These are phyloP conservation scores for Phaffia rhodozyma DNA, from an alignment of 1,284 basidiomycete species.

Conservation along the genomic window DNA sequence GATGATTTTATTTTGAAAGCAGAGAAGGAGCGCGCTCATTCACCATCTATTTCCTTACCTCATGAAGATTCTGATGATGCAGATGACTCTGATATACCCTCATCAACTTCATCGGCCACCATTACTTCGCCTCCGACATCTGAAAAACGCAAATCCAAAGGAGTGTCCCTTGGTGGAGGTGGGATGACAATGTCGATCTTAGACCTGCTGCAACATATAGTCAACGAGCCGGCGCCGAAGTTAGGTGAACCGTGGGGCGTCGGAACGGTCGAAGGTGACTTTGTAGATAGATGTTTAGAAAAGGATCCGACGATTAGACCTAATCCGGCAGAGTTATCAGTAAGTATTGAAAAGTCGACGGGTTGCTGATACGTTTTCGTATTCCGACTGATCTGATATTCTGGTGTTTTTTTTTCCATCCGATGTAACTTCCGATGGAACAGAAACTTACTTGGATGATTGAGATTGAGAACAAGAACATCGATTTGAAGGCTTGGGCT, in stretches of 20 bases:
- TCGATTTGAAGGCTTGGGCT: constrained; percentile 54
- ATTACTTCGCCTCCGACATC: constrained; percentile 14
- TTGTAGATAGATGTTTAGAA: constrained; percentile 68
- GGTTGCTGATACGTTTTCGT: neutral
- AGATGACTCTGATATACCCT: constrained; percentile 20
- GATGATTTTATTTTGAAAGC: neutral
- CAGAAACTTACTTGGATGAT: constrained; percentile 52
- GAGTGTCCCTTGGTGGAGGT: constrained; percentile 76
- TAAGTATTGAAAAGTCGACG: constrained; percentile 20
- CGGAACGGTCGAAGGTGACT: constrained; percentile 55
- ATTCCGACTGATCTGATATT: neutral
- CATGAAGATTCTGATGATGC: constrained; percentile 37
- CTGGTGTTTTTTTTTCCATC: constrained; percentile 13
- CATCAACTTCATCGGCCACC: neutral
- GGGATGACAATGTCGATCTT: constrained; percentile 94
- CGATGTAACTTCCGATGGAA: neutral
- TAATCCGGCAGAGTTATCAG: constrained; percentile 70
- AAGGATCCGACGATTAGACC: constrained; percentile 67
- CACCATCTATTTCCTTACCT: constrained; percentile 26
- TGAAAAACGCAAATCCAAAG: constrained; percentile 52
- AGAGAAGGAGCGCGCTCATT: neutral
- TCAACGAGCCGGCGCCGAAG: constrained; percentile 84
- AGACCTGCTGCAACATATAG: constrained; percentile 92
- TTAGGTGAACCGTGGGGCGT: constrained; percentile 41
- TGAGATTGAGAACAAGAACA: constrained; percentile 39